These are phyloP conservation scores for Aspergillus novoparasiticus DNA, from an alignment of 2,329 filamentous ascomycete species.

Conservation along the genomic window DNA sequence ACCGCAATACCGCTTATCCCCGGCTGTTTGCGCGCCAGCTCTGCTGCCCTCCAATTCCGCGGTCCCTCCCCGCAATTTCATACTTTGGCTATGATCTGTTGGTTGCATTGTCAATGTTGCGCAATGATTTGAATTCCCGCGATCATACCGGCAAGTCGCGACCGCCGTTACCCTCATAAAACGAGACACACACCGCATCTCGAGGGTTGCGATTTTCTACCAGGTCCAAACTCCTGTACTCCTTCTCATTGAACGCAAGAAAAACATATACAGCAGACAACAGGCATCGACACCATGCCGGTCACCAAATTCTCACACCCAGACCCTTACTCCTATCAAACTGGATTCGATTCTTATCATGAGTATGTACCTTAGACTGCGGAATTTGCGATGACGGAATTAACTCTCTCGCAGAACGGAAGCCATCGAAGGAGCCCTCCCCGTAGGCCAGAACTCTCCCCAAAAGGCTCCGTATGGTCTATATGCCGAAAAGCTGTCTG, in stretches of 20 bases:
- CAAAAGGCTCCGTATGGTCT: constrained; percentile 78
- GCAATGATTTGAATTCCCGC: constrained; percentile 7
- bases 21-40: constrained; percentile 18
- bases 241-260: not conserved
- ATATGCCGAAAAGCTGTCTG: constrained; percentile 78
- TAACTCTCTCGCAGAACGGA: constrained; percentile 61
- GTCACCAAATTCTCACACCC: constrained; percentile 63
- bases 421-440: constrained; percentile 72
- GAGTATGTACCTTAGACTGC: constrained; percentile 58
- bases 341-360: constrained; percentile 75
- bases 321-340: constrained; percentile 75
- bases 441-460: constrained; percentile 76
- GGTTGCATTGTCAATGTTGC: not conserved
- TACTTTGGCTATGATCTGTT: not conserved
- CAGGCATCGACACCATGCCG: constrained; percentile 54
- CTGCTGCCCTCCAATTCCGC: constrained; percentile 10
- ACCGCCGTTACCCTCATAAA: constrained; percentile 3
- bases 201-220: not conserved
- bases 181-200: not conserved
- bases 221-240: not conserved
- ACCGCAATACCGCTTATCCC: constrained; percentile 20
- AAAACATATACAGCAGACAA: not conserved
- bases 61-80: not conserved
- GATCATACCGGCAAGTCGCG: not conserved
- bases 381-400: constrained; percentile 2